Conservation (phyloP, 163 green algal genomes). For the Picocystis sp. region DNA sequence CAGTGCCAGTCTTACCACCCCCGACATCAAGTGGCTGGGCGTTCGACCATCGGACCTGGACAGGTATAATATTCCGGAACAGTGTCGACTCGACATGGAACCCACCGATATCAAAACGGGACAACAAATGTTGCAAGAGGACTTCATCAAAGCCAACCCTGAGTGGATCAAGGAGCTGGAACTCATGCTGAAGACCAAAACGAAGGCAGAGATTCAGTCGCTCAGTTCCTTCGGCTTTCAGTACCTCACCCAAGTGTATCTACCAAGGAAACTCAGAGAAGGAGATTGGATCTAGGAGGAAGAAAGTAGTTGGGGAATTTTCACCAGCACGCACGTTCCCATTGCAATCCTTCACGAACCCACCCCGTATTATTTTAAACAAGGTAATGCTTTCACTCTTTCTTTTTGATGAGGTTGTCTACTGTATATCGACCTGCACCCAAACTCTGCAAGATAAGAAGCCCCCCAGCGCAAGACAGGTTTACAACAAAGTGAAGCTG, state of each 20-base stretch:
- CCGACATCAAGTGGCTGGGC: slow-evolving; percentile 78
- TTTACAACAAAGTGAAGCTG: slow-evolving; percentile 32
- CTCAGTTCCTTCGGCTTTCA: slow-evolving; percentile 88
- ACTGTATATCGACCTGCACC: slow-evolving; percentile 26
- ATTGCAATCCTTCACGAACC: background rate
- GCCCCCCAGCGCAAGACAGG: slow-evolving; percentile 20
- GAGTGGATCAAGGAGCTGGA: slow-evolving; percentile 84
- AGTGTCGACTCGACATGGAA: slow-evolving; percentile 85
- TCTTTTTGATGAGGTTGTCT: slow-evolving; percentile 18
- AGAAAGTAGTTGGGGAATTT: background rate
- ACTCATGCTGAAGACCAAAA: slow-evolving; percentile 71
- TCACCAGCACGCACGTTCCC: slow-evolving; percentile 2
- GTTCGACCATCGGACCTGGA: slow-evolving; percentile 78
- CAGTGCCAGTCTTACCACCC: slow-evolving; percentile 71
- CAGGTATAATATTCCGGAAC: slow-evolving; percentile 61
- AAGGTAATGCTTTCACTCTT: slow-evolving; percentile 1
- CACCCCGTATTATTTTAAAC: too few relatives aligned
- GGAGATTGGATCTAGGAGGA: slow-evolving; percentile 64
- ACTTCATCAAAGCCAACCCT: slow-evolving; percentile 82
- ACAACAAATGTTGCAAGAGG: slow-evolving; percentile 81
- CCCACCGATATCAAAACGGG: slow-evolving; percentile 87
- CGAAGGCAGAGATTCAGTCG: slow-evolving; percentile 87
- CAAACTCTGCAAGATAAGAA: slow-evolving; percentile 31
- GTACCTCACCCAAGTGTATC: slow-evolving; percentile 81
- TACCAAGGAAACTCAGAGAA: slow-evolving; percentile 86